Evolutionary conservation across 306 rosid species (phyloP).

Genomic region (Sicyos baderoa): DNA sequence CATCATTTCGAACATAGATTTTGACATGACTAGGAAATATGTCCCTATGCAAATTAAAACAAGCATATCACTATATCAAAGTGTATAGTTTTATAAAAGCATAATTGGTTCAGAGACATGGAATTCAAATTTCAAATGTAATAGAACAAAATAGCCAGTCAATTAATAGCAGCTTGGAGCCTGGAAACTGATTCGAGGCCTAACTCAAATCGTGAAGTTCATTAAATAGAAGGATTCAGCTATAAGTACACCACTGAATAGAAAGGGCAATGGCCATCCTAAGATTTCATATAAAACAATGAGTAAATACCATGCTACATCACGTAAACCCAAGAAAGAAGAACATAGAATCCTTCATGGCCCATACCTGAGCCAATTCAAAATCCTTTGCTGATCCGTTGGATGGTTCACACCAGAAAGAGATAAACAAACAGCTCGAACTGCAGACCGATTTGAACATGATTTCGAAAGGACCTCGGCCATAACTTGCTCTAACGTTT

Average conservation of each 20-base stretch:
- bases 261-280: not conserved
- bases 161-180: conserved; percentile 5
- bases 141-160: not conserved
- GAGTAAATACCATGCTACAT: conserved; percentile 4
- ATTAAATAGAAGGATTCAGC: conserved; percentile 1
- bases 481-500: conserved; percentile 80
- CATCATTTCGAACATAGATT: conserved; percentile 82
- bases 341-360: conserved; percentile 15
- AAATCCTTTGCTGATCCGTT: conserved; percentile 68
- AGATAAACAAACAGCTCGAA: conserved; percentile 84
- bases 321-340: not conserved
- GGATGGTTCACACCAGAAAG: conserved; percentile 94
- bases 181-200: not conserved
- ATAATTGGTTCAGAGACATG: not conserved
- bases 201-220: not conserved
- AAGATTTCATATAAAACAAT: not conserved
- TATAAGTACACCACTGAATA: not conserved
- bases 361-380: conserved; percentile 72
- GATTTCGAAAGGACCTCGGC: conserved; percentile 67
- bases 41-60: conserved; percentile 35
- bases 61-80: not conserved
- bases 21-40: conserved; percentile 68
- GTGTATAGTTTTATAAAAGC: not conserved
- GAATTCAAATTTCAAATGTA: not conserved
- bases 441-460: conserved; percentile 65